A percentile compares a stretch with the other conserved stretches of the same genome.
phyloP scores from a whole-genome alignment of 495 filamentous ascomycete species.

The Podospora appendiculata region DNA sequence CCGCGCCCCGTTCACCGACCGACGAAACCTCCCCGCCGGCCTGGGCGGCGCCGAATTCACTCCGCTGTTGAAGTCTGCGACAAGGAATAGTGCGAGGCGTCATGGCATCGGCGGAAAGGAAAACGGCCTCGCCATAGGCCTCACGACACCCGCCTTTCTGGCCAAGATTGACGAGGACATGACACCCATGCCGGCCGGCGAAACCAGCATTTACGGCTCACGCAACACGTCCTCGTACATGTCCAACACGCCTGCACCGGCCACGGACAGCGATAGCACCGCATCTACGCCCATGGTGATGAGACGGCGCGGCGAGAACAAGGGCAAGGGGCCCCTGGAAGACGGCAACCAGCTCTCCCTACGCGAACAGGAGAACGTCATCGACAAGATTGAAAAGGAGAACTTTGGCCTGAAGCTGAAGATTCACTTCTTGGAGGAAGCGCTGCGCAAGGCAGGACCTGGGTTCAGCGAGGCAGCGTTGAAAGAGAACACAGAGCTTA shows the following conservation, averaged over 20 bases:
- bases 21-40: conserved; percentile 55
- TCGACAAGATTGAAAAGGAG: conserved; percentile 92
- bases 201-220: conserved; percentile 62
- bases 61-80: conserved; percentile 83
- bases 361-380: conserved; percentile 89
- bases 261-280: conserved; percentile 64
- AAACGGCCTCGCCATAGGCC: conserved; percentile 38
- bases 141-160: conserved; percentile 59
- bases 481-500: conserved; percentile 91
- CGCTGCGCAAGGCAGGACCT: conserved; percentile 74
- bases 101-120: conserved; percentile 43
- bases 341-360: conserved; percentile 84
- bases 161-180: conserved; percentile 56
- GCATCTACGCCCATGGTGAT: conserved; percentile 70
- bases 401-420: conserved; percentile 76
- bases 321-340: conserved; percentile 58
- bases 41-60: conserved; percentile 77
- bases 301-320: conserved; percentile 47
- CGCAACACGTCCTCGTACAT: conserved; percentile 43
- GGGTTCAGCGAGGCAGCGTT: conserved; percentile 79
- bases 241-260: conserved; percentile 48
- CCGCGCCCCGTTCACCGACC: conserved; percentile 56
- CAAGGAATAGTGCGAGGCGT: conserved; percentile 64
- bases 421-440: conserved; percentile 73
- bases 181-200: conserved; percentile 50